A percentile compares a stretch with the other conserved stretches of the same genome.
These are phyloP conservation scores for Neurospora pannonica DNA, from an alignment of 495 filamentous ascomycete genomes.

Conservation along the genomic window DNA sequence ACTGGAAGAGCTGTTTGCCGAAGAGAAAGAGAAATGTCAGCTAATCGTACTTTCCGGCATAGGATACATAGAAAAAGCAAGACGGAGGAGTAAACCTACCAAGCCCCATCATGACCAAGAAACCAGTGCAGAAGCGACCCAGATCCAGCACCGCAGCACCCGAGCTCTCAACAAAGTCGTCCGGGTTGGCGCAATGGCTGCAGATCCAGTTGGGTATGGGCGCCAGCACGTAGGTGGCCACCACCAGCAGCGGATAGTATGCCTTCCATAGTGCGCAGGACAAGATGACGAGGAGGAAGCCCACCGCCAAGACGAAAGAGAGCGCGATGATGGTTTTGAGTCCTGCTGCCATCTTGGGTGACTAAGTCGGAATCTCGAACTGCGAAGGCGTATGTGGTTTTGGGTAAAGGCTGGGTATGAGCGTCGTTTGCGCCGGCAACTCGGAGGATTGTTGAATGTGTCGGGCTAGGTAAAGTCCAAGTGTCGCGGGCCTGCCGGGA, in stretches of 20 bases:
- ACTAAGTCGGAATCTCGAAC: background rate
- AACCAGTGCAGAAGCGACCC: slow-evolving; percentile 88
- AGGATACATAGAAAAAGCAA: background rate
- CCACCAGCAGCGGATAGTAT: slow-evolving; percentile 89
- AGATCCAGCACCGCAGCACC: slow-evolving; percentile 79
- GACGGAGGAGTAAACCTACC: slow-evolving; percentile 49
- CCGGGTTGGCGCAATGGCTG: slow-evolving; percentile 74
- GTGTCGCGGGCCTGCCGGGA: background rate
- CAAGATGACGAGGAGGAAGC: slow-evolving; percentile 98
- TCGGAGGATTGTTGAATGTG: background rate
- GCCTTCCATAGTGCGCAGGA: slow-evolving; percentile 88
- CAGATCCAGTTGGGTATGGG: slow-evolving; percentile 96
- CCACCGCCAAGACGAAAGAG: slow-evolving; percentile 97
- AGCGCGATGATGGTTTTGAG: slow-evolving; percentile 98
- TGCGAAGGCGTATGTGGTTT: background rate
- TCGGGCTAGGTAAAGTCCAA: background rate
- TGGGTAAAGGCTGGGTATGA: background rate
- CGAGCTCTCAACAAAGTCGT: slow-evolving; percentile 88
- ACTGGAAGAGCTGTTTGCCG: slow-evolving; percentile 69
- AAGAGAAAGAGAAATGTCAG: slow-evolving; percentile 9
- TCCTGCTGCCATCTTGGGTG: slow-evolving; percentile 62
- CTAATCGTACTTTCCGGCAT: background rate
- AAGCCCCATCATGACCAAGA: slow-evolving; percentile 95
- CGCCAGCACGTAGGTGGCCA: slow-evolving; percentile 88
- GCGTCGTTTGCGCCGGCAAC: slow-evolving; percentile 3